Percentiles rank a stretch among this genome's conserved stretches.
phyloP scores from a whole-genome alignment of 495 filamentous ascomycete species.

The Xylaria venustula region DNA sequence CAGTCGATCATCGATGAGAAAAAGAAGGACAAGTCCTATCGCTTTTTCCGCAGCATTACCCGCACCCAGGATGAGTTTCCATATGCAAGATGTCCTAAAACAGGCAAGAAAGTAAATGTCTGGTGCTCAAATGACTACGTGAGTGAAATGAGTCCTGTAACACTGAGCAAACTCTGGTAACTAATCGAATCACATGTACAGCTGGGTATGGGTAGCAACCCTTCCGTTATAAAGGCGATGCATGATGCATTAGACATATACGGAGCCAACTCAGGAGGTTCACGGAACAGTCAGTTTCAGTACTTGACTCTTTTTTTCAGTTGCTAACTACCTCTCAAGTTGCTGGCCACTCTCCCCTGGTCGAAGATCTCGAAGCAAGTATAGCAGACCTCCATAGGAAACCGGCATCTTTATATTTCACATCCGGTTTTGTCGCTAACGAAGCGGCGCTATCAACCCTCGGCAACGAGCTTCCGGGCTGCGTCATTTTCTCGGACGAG shows the following conservation, averaged over 20 bases:
- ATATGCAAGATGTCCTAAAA: conserved; percentile 69
- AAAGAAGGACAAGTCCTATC: conserved; percentile 85
- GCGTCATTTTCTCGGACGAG: conserved; percentile 78
- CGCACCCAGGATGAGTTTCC: conserved; percentile 80
- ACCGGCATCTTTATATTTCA: conserved; percentile 74
- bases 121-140: conserved; percentile 87
- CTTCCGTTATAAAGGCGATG: conserved; percentile 72
- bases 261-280: conserved; percentile 79
- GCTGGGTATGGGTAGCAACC: conserved; percentile 79
- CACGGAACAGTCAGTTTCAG: conserved; percentile 75
- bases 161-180: not conserved
- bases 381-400: conserved; percentile 73
- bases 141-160: not conserved
- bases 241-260: conserved; percentile 79
- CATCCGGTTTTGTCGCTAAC: conserved; percentile 82
- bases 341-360: conserved; percentile 74
- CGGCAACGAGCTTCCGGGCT: conserved; percentile 77
- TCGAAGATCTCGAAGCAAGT: conserved; percentile 68
- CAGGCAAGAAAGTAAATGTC: conserved; percentile 73
- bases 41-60: conserved; percentile 94
- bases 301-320: not conserved
- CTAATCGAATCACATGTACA: conserved; percentile 10
- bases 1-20: conserved; percentile 75
- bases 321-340: not conserved
- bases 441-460: conserved; percentile 82